Evolutionary conservation across 805 yeast species (phyloP), one percentile per base, ranked within the genome.

Genomic region (Candida rishiriensis): DNA sequence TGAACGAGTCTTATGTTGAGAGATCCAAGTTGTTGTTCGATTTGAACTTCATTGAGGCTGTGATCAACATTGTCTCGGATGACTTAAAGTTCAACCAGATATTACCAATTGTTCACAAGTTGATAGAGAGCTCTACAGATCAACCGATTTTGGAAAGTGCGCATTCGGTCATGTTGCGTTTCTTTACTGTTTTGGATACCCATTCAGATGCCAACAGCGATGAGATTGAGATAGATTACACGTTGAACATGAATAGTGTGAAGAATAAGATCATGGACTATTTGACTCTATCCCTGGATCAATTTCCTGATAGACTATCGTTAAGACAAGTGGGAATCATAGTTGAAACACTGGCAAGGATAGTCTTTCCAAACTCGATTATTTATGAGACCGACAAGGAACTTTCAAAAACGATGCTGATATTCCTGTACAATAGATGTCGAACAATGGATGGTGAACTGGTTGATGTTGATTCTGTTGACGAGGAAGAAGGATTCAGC

Each of bases 281-380:
- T 52, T 58, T 79, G 9, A 66, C 66, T 3, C 61, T 78, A 16
- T 66, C 79, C 1, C 54, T 77, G 9, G 50, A 60, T 2, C 84
- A 83, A 47, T 85, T 81, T 53, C 91, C 91, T 0, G 47, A 48
- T 0, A 54, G 70, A 1, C 53, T 85, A 15, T 76, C 86, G 0
- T 63, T 79, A 3, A 56, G 60, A 9, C 91, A 84, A 55, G 63
- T 81, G 16, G 68, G 69, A 18, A 68, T 81, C 16, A 88, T 86
- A 0, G 63, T 79, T 15, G 80, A 73, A 51, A 72, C 81, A 1
- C 61, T 82, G 28, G 78, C 85, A 0, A 69, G 72, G 13, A 57
- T 70, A 0, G 59, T 67, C 2, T 61, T 68, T 8, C 70, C 73
- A 0, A 70, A 69, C 8, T 57, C 66, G 1, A 55, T 55, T 8